phyloP scores from a whole-genome alignment of 83 land plant genomes.

The Picea abies region DNA sequence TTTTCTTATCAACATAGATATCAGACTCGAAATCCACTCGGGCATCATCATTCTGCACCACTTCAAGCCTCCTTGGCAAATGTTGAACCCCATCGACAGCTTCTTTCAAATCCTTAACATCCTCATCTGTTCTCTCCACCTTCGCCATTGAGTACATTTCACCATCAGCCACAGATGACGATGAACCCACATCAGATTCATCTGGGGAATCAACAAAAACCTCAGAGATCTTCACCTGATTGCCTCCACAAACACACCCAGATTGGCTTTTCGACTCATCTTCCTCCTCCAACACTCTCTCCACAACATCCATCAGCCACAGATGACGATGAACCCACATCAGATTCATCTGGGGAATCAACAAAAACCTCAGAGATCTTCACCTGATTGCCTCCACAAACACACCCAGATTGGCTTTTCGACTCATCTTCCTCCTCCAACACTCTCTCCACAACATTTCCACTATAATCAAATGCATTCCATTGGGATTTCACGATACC shows the following conservation, averaged over 20 bases:
- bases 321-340: background rate
- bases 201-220: background rate
- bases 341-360: background rate
- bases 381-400: constrained; percentile 1
- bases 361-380: constrained; percentile 11
- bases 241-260: constrained; percentile 4
- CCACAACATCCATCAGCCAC: background rate
- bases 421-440: background rate
- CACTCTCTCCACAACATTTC: background rate
- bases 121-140: constrained; percentile 1
- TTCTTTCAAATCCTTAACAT: background rate
- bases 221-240: constrained; percentile 5
- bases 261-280: background rate
- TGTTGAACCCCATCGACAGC: background rate
- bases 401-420: background rate
- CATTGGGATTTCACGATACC: constrained; percentile 7
- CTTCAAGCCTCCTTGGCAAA: constrained; percentile 9
- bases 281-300: background rate
- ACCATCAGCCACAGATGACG: background rate
- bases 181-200: constrained; percentile 5
- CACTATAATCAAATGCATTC: constrained; percentile 7
- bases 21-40: background rate
- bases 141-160: background rate
- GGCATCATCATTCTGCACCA: background rate
- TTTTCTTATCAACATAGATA: constrained; percentile 16